Conservation (phyloP, 257 asterid species). For the Solanum boliviense region DNA sequence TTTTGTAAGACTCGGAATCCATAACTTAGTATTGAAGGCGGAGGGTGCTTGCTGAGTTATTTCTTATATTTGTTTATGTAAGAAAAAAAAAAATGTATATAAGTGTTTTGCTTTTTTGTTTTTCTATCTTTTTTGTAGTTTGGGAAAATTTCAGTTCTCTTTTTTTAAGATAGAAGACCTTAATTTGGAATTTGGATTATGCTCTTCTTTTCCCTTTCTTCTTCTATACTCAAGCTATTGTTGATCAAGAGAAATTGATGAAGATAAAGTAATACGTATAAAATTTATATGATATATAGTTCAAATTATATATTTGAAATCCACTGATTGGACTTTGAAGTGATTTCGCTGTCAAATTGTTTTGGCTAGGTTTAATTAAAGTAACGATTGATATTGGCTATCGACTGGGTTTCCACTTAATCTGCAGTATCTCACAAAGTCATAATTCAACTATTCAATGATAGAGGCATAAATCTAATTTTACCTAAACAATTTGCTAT, state of each 20-base stretch:
- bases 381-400: not conserved
- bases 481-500: not conserved
- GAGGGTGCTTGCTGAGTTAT: not conserved
- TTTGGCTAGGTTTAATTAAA: not conserved
- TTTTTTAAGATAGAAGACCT: not conserved
- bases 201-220: not conserved
- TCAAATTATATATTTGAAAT: not conserved
- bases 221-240: not conserved
- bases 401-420: not conserved
- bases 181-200: not conserved
- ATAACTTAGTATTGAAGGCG: not conserved
- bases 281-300: not conserved
- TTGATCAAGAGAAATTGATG: not conserved
- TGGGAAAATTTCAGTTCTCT: not conserved
- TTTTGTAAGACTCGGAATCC: not conserved
- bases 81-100: not conserved
- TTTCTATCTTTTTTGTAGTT: not conserved
- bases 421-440: not conserved
- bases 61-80: not conserved
- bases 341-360: not conserved
- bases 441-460: not conserved
- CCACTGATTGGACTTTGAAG: not conserved
- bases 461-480: not conserved
- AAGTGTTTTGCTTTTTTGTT: not conserved
- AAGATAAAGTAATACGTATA: not conserved